A percentile compares a stretch with the other conserved stretches of the same genome.
Evolutionary conservation across 208 protist species (phyloP).

Genomic region (Acanthamoeba culbertsoni): DNA sequence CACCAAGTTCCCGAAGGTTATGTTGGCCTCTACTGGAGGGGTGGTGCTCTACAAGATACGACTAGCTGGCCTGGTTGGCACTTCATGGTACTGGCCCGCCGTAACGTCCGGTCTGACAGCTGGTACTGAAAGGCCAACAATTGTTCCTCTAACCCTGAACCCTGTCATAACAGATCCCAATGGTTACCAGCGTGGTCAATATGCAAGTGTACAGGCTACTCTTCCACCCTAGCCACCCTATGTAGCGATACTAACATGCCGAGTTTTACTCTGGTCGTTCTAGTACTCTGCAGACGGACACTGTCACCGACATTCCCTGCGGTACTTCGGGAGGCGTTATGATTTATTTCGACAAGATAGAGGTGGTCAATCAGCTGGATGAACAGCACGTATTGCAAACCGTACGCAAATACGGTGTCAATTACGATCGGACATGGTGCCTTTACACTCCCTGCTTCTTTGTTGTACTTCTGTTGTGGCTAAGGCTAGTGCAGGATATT

Average conservation of each 20-base stretch:
- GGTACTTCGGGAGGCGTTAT: neutral
- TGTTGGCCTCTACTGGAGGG: conserved; percentile 26
- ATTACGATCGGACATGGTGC: conserved; percentile 35
- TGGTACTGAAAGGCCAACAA: neutral
- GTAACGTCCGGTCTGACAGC: neutral
- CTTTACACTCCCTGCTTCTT: neutral
- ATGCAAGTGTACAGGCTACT: conserved; percentile 37
- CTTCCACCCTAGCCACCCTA: neutral
- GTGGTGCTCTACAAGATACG: conserved; percentile 18
- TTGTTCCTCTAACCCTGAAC: neutral
- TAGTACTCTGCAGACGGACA: conserved; percentile 57
- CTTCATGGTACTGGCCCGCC: neutral
- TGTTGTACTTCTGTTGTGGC: neutral
- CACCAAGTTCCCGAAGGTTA: conserved; percentile 27
- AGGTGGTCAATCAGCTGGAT: conserved; percentile 45
- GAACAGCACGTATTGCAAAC: neutral
- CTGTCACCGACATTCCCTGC: neutral
- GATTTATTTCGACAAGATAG: neutral
- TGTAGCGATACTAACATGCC: neutral
- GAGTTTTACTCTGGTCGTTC: too few relatives aligned
- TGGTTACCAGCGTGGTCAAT: neutral
- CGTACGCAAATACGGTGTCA: conserved; percentile 29
- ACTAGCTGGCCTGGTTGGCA: neutral
- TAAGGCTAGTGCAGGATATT: neutral
- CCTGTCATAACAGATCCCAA: neutral